Evolutionary conservation across 371 early-diverging fungal genomes (phyloP).

Genomic region (Parasitella parasitica): DNA sequence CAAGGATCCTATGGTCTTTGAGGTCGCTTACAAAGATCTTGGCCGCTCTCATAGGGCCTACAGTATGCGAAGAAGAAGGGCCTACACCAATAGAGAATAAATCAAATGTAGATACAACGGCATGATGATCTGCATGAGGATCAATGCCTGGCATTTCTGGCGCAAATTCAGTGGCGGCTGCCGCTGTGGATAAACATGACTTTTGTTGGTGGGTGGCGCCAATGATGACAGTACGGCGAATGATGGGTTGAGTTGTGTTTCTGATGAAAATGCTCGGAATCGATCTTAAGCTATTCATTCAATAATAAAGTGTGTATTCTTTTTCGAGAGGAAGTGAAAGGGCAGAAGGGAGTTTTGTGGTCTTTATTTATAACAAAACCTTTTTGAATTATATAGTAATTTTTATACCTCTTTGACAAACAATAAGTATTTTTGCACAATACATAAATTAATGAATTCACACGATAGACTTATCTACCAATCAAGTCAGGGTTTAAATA

Average conservation of each 20-base stretch:
- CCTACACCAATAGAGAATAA: conserved; percentile 94
- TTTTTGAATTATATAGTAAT: neutral
- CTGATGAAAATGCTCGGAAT: neutral
- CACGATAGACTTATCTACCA: neutral
- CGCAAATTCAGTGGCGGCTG: neutral
- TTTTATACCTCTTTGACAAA: conserved; percentile 2
- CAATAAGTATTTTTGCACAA: neutral
- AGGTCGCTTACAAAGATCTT: conserved; percentile 89
- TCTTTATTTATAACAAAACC: conserved; percentile 1
- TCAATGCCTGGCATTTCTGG: neutral
- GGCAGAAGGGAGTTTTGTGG: neutral
- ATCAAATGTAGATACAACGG: conserved; percentile 92
- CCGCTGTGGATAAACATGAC: conserved; percentile 10
- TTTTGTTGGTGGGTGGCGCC: neutral
- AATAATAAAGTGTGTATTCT: neutral
- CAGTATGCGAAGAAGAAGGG: conserved; percentile 88
- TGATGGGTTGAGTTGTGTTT: neutral
- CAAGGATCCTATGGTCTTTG: conserved; percentile 68
- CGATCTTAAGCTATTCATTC: neutral
- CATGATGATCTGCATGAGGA: conserved; percentile 60
- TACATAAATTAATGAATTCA: neutral
- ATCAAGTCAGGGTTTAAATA: neutral
- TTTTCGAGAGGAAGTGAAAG: neutral
- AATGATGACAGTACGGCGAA: neutral
- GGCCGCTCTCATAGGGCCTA: conserved; percentile 96